Conservation (phyloP, 805 yeast genomes). For the Wickerhamomyces strasburgensis region DNA sequence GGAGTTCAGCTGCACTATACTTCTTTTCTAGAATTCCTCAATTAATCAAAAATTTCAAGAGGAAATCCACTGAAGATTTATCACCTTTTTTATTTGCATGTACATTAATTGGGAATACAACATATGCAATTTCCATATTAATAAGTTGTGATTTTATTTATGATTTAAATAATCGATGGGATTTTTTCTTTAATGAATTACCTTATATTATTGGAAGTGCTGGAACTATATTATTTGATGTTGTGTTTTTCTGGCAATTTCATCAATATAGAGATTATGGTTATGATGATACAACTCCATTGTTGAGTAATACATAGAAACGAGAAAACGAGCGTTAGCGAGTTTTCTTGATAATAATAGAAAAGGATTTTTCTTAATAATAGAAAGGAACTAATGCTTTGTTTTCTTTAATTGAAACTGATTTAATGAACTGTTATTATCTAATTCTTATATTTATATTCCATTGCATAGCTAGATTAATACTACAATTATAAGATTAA, state of each 20-base stretch:
- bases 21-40: conserved; percentile 83
- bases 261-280: conserved; percentile 25
- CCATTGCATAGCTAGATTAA: too few species aligned
- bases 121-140: conserved; percentile 72
- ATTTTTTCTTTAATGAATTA: conserved; percentile 60
- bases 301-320: conserved; percentile 6
- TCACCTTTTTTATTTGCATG: conserved; percentile 76
- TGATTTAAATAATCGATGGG: conserved; percentile 31
- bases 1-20: conserved; percentile 75
- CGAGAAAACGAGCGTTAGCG: too few species aligned
- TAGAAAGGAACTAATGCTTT: too few species aligned
- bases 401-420: too few species aligned
- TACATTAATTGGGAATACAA: conserved; percentile 72
- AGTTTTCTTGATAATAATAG: too few species aligned
- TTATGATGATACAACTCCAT: conserved; percentile 9
- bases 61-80: conserved; percentile 84
- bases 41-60: conserved; percentile 62
- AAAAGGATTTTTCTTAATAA: too few species aligned
- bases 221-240: conserved; percentile 79
- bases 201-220: conserved; percentile 83
- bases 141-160: conserved; percentile 51
- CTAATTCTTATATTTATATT: too few species aligned
- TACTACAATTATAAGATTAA: too few species aligned
- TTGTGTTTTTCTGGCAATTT: conserved; percentile 62
- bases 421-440: too few species aligned